A percentile compares a stretch with the other conserved stretches of the same genome.
Evolutionary conservation across 192 early-diverging fungal species (phyloP).

Genomic region (Entomortierella chlamydospora): DNA sequence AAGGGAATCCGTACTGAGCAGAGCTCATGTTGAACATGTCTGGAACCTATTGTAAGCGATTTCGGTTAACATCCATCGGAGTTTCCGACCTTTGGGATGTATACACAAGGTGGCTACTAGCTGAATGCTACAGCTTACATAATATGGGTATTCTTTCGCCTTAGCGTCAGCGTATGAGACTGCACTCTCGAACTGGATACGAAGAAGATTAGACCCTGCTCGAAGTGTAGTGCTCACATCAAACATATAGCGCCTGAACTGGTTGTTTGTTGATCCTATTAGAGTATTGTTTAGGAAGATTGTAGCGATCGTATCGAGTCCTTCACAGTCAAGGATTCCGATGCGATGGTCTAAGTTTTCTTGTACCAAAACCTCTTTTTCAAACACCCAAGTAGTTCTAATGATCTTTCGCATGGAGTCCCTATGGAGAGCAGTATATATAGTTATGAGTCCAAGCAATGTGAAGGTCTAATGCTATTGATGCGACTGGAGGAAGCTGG

Average conservation of each 20-base stretch:
- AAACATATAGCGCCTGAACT: slow-evolving; percentile 56
- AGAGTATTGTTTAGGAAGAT: slow-evolving; percentile 56
- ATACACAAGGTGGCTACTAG: no score
- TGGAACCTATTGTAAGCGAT: slow-evolving; percentile 17
- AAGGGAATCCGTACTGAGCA: slow-evolving; percentile 42
- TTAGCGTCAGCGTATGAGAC: slow-evolving; percentile 13
- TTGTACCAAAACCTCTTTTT: slow-evolving; percentile 11
- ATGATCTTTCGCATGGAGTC: slow-evolving; percentile 25
- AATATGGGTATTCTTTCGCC: slow-evolving; percentile 34
- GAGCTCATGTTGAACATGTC: slow-evolving; percentile 53
- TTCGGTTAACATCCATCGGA: not conserved
- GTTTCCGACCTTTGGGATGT: not conserved
- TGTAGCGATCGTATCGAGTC: slow-evolving; percentile 61
- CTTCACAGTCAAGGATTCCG: slow-evolving; percentile 59
- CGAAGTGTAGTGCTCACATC: slow-evolving; percentile 34
- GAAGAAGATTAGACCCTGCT: slow-evolving; percentile 16
- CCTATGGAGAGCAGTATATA: slow-evolving; percentile 1
- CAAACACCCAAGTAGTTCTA: slow-evolving; percentile 13
- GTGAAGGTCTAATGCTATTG: not conserved
- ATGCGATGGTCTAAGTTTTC: not conserved
- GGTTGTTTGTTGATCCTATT: slow-evolving; percentile 59
- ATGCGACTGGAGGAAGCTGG: not conserved
- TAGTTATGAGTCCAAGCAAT: not conserved
- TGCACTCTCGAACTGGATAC: slow-evolving; percentile 55
- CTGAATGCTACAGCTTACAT: no score